A percentile compares a stretch with the other conserved stretches of the same genome.
These are phyloP conservation scores for Nectriaceae sp. DNA, from an alignment of 2,329 filamentous ascomycete species.

Conservation along the genomic window DNA sequence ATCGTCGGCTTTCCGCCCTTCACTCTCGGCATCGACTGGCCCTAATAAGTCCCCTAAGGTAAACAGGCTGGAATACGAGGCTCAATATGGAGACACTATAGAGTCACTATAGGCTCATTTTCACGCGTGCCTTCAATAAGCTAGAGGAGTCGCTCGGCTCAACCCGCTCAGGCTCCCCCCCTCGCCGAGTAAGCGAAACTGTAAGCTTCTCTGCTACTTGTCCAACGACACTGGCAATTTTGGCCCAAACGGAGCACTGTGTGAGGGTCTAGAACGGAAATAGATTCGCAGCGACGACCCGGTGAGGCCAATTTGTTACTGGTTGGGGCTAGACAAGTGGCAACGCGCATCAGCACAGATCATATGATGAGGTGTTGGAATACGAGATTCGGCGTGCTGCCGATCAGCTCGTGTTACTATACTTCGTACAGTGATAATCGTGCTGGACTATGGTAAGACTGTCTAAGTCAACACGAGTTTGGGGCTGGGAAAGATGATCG, in stretches of 20 bases:
- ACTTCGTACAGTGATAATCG: not conserved
- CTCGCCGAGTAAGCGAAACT: not conserved
- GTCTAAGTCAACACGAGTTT: slow-evolving; percentile 3
- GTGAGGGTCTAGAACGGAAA: not conserved
- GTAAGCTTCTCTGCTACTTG: not conserved
- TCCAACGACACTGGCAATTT: too few relatives aligned
- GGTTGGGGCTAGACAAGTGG: not conserved
- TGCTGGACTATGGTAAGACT: not conserved
- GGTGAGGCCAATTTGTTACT: not conserved
- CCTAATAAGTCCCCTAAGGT: not conserved
- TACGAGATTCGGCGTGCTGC: slow-evolving; percentile 26
- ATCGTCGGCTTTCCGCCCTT: not conserved
- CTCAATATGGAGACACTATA: too few relatives aligned
- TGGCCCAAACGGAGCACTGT: too few relatives aligned
- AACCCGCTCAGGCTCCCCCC: not conserved
- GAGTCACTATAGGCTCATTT: too few relatives aligned
- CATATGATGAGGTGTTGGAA: slow-evolving; percentile 22
- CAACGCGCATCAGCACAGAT: slow-evolving; percentile 6
- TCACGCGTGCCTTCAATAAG: not conserved
- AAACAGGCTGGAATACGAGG: not conserved
- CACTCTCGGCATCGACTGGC: not conserved
- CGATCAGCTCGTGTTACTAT: slow-evolving; percentile 27
- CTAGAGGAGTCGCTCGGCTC: not conserved
- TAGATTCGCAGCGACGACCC: not conserved
- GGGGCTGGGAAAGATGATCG: slow-evolving; percentile 1